A percentile compares a stretch with the other conserved stretches of the same genome.
phyloP scores from a whole-genome alignment of 192 early-diverging fungal species.

The Mortierella hygrophila region DNA sequence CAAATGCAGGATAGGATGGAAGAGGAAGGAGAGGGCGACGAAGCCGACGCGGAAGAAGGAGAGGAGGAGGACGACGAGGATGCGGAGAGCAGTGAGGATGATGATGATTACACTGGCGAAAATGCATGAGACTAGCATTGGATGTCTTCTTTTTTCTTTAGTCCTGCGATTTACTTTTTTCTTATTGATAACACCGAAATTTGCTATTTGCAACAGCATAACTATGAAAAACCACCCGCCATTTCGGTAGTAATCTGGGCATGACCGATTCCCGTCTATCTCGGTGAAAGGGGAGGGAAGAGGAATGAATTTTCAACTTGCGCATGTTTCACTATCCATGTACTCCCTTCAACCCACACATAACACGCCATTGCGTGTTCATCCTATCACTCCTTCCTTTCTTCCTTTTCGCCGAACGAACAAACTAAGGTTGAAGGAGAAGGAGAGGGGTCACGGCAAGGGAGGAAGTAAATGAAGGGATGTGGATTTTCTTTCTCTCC shows the following conservation, averaged over 20 bases:
- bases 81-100: not conserved
- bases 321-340: too few species aligned
- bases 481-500: not conserved
- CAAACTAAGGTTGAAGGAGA: too few species aligned
- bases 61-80: constrained; percentile 1
- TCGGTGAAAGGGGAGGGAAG: too few species aligned
- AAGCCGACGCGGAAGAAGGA: constrained; percentile 4
- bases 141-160: not conserved
- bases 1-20: not conserved
- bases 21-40: not conserved
- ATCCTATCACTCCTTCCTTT: too few species aligned
- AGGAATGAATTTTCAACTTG: too few species aligned
- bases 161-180: not conserved
- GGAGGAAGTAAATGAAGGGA: not conserved
- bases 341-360: too few species aligned
- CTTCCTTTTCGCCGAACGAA: too few species aligned
- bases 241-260: not conserved
- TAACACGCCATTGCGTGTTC: too few species aligned
- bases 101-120: not conserved
- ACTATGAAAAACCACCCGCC: not conserved
- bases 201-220: not conserved
- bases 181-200: not conserved
- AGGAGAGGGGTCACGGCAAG: too few species aligned
- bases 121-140: not conserved
- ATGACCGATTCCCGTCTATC: not conserved